Evolutionary conservation across 2,329 filamentous ascomycete genomes (phyloP).

Genomic region (Coniella lustricola): DNA sequence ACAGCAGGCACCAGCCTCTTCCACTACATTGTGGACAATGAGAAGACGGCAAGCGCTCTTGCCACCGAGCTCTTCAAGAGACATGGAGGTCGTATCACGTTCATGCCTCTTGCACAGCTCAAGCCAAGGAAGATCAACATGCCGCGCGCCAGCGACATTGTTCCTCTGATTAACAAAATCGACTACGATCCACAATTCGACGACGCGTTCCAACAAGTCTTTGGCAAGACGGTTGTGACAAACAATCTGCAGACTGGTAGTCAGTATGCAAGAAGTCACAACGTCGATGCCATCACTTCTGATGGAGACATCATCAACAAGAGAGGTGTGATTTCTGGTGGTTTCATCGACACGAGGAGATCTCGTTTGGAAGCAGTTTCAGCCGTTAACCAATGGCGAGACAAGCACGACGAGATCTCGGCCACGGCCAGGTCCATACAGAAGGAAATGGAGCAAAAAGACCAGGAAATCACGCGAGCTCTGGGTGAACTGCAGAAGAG

Average conservation of each 20-base stretch:
- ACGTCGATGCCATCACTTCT: slow-evolving; percentile 85
- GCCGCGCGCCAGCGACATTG: slow-evolving; percentile 78
- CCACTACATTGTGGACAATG: slow-evolving; percentile 91
- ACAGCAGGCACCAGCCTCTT: slow-evolving; percentile 90
- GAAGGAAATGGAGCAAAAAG: slow-evolving; percentile 65
- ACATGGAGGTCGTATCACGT: slow-evolving; percentile 81
- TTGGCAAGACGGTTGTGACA: slow-evolving; percentile 91
- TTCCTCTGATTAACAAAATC: slow-evolving; percentile 80
- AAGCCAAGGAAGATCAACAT: slow-evolving; percentile 65
- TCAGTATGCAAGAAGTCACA: slow-evolving; percentile 87
- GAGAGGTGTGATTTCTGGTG: slow-evolving; percentile 89
- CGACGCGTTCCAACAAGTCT: slow-evolving; percentile 86
- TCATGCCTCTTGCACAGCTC: slow-evolving; percentile 85
- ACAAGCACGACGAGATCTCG: slow-evolving; percentile 63
- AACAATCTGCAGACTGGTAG: slow-evolving; percentile 80
- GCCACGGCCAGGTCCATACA: slow-evolving; percentile 59
- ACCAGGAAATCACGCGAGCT: slow-evolving; percentile 84
- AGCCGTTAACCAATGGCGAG: slow-evolving; percentile 65
- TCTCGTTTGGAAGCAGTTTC: slow-evolving; percentile 84
- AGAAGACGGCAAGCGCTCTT: slow-evolving; percentile 75
- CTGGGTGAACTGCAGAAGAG: slow-evolving; percentile 60
- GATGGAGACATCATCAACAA: slow-evolving; percentile 95
- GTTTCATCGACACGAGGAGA: slow-evolving; percentile 78
- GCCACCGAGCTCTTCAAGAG: slow-evolving; percentile 73
- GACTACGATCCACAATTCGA: slow-evolving; percentile 71